phyloP scores from a whole-genome alignment of 108 stramenopile species.

The Pseudonitzschia delicatissima region DNA sequence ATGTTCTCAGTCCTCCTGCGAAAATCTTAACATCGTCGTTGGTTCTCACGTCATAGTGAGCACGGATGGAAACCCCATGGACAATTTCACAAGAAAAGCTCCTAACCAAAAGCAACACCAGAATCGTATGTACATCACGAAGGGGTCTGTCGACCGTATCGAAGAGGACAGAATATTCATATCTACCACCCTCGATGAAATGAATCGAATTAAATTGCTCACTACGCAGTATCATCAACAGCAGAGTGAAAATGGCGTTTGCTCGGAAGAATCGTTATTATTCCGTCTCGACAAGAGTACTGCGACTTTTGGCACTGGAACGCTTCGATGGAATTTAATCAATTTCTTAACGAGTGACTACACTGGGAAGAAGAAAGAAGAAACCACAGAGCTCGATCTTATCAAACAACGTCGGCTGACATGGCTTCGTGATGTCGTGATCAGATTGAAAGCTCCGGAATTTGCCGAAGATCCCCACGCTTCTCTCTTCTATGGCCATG shows the following conservation, averaged over 20 bases:
- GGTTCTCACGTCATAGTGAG: constrained; percentile 65
- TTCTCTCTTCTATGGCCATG: constrained; percentile 28
- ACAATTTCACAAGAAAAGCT: constrained; percentile 8
- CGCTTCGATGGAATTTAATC: constrained; percentile 77
- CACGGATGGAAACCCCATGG: constrained; percentile 52
- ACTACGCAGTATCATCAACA: constrained; percentile 13
- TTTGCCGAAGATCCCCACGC: constrained; percentile 28
- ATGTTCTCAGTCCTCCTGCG: constrained; percentile 21
- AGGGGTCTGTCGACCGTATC: constrained; percentile 51
- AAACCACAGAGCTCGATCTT: not conserved
- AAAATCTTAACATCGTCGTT: constrained; percentile 17
- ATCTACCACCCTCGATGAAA: constrained; percentile 39
- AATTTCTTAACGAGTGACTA: constrained; percentile 46
- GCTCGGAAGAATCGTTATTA: not conserved
- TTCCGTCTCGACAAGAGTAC: constrained; percentile 82
- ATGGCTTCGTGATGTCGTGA: constrained; percentile 38
- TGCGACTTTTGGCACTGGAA: constrained; percentile 47
- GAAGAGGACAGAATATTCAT: constrained; percentile 41
- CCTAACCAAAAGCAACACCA: constrained; percentile 18
- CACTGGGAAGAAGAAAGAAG: not conserved
- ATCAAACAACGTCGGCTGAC: constrained; percentile 24
- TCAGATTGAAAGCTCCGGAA: constrained; percentile 31
- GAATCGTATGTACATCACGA: constrained; percentile 58
- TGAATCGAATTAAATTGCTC: constrained; percentile 44
- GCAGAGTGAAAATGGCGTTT: not conserved